Evolutionary conservation across 1,284 basidiomycete genomes (phyloP), one percentile per base, ranked within the genome.

Genomic region (Ustilago bromivora): DNA sequence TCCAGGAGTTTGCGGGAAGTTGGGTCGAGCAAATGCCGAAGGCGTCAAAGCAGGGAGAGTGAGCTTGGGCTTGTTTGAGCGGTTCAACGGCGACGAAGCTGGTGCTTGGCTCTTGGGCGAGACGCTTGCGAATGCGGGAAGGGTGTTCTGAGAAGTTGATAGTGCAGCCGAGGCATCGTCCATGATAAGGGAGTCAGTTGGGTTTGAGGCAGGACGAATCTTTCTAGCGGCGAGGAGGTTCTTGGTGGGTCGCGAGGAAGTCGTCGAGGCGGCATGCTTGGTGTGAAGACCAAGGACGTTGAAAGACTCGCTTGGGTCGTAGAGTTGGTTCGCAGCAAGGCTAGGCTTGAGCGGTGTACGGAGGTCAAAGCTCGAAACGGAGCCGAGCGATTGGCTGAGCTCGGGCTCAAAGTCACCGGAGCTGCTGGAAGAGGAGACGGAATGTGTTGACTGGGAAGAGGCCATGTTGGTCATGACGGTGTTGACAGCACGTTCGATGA

Each of bases 1-100:
- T 11, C 79, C 79, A 2, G 82, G 82, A 4, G 82, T 83, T 38
- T 78, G 76, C 6, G 82, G 82, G 23, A 76, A 67, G 68, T 78
- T 78, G 40, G 68, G 71, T 7, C 70, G 75, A 38, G 66, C 47
- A 41, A 73, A 79, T 3, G 70, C 71, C 35, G 77, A 76, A 6
- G 75, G 51, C 1, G 69, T 63, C 65, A 76, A 23, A 12, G 32
- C 38, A 19, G 66, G 62, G 13, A 76, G 71, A 17, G 55, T 67
- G 43, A 76, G 68, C 68, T 73, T 71, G 2, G 70, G 66, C 57
- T 57, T 70, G 60, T 75, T 68, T 23, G 68, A 62, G 3, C 69
- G 63, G 46, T 72, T 74, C 47, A 41, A 17, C 40, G 10, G 53
- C 55, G 56, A 65, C 60, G 49, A 28, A 49, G 4, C n/a, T 13